These are phyloP conservation scores for Emericellopsis cladophorae DNA, from an alignment of 2,329 filamentous ascomycete species.

Conservation along the genomic window DNA sequence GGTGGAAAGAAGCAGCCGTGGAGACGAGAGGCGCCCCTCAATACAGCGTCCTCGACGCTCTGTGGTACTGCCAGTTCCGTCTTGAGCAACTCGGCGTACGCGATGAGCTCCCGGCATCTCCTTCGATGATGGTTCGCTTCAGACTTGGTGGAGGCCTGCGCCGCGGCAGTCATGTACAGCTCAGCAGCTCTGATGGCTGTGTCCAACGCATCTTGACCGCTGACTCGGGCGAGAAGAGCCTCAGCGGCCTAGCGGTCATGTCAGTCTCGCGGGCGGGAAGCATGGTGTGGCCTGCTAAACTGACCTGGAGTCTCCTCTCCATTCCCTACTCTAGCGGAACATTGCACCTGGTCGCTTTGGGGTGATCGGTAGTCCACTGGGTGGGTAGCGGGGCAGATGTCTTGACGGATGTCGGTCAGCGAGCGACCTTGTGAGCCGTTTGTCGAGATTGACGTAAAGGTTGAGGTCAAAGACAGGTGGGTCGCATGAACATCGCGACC, in stretches of 20 bases:
- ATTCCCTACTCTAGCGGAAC: slow-evolving; percentile 10
- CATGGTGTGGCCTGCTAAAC: slow-evolving; percentile 1
- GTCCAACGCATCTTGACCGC: slow-evolving; percentile 48
- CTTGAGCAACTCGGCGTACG: slow-evolving; percentile 67
- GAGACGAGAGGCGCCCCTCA: slow-evolving; percentile 65
- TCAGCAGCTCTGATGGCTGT: slow-evolving; percentile 70
- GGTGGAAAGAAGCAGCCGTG: slow-evolving; percentile 77
- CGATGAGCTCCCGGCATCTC: slow-evolving; percentile 59
- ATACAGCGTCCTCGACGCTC: slow-evolving; percentile 26
- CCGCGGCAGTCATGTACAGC: slow-evolving; percentile 66
- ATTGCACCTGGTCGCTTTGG: background rate
- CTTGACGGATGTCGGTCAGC: too few relatives aligned
- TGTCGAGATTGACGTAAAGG: too few relatives aligned
- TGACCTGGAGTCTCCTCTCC: slow-evolving; percentile 25
- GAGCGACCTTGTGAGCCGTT: too few relatives aligned
- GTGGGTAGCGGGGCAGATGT: too few relatives aligned
- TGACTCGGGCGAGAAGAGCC: slow-evolving; percentile 19
- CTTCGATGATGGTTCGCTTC: slow-evolving; percentile 55
- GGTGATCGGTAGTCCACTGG: background rate
- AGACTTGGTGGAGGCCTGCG: slow-evolving; percentile 41
- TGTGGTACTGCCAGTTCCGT: slow-evolving; percentile 4
- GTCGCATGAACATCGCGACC: too few relatives aligned
- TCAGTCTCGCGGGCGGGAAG: background rate
- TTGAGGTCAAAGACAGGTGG: too few relatives aligned
- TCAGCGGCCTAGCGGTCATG: slow-evolving; percentile 20